phyloP scores from a whole-genome alignment of 2,329 filamentous ascomycete genomes.

The Dactylellina cionopaga region DNA sequence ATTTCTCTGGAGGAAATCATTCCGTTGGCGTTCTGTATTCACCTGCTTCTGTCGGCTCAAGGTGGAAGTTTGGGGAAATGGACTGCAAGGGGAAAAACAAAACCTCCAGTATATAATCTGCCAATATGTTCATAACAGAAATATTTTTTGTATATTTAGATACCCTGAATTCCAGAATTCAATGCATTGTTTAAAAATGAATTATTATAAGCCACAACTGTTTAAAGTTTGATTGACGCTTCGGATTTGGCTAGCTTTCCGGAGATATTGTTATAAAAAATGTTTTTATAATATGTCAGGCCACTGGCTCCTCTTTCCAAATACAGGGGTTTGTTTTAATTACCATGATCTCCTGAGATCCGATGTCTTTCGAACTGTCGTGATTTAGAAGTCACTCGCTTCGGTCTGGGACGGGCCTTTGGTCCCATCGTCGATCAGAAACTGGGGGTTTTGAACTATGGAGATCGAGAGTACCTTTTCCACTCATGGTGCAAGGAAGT shows the following conservation, averaged over 20 bases:
- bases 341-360: too few species aligned
- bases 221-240: too few species aligned
- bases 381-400: slow-evolving; percentile 4
- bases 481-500: background rate
- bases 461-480: too few species aligned
- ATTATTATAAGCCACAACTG: background rate
- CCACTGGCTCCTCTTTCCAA: too few species aligned
- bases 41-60: slow-evolving; percentile 3
- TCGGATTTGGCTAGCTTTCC: too few species aligned
- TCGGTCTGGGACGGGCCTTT: slow-evolving; percentile 18
- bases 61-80: slow-evolving; percentile 15
- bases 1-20: slow-evolving; percentile 25
- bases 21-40: slow-evolving; percentile 44
- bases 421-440: slow-evolving; percentile 29
- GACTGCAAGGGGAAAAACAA: slow-evolving; percentile 3
- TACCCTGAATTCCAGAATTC: slow-evolving; percentile 49
- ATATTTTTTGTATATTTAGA: slow-evolving; percentile 51
- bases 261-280: too few species aligned
- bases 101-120: slow-evolving; percentile 35
- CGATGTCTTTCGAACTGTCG: too few species aligned
- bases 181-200: slow-evolving; percentile 14
- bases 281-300: too few species aligned
- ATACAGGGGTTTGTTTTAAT: too few species aligned
- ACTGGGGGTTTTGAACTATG: background rate
- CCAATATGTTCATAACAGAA: slow-evolving; percentile 33